A percentile compares a stretch with the other conserved stretches of the same genome.
These are phyloP conservation scores for Xylaria grammica DNA, from an alignment of 495 filamentous ascomycete species.

Conservation along the genomic window DNA sequence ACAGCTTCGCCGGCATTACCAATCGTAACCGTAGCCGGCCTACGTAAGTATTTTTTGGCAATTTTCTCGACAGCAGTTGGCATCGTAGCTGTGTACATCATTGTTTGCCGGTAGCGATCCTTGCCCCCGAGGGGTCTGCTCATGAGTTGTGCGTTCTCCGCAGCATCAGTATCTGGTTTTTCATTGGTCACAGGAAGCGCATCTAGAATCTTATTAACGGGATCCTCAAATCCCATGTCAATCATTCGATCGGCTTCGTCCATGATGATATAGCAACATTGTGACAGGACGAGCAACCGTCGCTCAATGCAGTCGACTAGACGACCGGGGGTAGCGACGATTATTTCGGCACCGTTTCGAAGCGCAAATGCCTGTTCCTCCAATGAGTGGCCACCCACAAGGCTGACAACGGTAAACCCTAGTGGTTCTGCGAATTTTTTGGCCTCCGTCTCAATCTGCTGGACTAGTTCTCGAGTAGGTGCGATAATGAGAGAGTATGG, in stretches of 20 bases:
- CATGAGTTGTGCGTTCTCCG: slow-evolving; percentile 87
- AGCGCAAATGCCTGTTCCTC: slow-evolving; percentile 94
- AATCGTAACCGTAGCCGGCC: slow-evolving; percentile 93
- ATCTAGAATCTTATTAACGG: slow-evolving; percentile 97
- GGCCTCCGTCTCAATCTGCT: slow-evolving; percentile 96
- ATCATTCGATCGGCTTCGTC: slow-evolving; percentile 99
- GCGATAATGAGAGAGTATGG: slow-evolving; percentile 96
- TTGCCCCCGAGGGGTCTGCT: slow-evolving; percentile 78
- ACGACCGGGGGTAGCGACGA: slow-evolving; percentile 97
- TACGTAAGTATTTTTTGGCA: slow-evolving; percentile 91
- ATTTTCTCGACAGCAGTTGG: slow-evolving; percentile 92
- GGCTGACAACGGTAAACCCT: slow-evolving; percentile 94
- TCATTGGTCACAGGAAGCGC: slow-evolving; percentile 95
- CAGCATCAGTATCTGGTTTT: slow-evolving; percentile 94
- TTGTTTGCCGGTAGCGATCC: slow-evolving; percentile 93
- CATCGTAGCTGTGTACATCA: slow-evolving; percentile 99
- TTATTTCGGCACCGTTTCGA: slow-evolving; percentile 96
- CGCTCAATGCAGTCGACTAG: slow-evolving; percentile 96
- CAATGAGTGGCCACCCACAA: slow-evolving; percentile 94
- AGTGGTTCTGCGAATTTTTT: slow-evolving; percentile 91
- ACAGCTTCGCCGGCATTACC: slow-evolving; percentile 97
- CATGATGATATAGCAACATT: slow-evolving; percentile 97
- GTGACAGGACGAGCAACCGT: slow-evolving; percentile 85
- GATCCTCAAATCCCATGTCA: slow-evolving; percentile 96
- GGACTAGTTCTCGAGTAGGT: slow-evolving; percentile 96